Evolutionary conservation across 768 basidiomycete genomes (phyloP), one percentile per base, ranked within the genome.

Genomic region (Exidia glandulosa): DNA sequence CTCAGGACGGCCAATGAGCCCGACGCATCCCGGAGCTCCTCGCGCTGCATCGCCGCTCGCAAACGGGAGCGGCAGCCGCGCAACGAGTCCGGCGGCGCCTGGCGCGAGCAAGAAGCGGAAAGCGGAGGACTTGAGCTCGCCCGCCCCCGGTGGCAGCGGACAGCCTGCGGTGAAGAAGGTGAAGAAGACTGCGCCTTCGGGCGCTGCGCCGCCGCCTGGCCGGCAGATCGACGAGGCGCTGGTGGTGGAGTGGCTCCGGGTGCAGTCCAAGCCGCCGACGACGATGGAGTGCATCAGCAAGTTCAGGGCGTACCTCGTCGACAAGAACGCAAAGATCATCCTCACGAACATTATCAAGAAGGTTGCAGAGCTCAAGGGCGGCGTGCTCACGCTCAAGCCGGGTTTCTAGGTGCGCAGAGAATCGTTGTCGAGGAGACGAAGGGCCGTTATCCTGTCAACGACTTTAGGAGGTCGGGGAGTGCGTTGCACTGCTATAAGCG

Each of bases 281-380:
- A 91, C 89, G 33, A 77, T 84, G 61, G 87, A 90, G 65, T 90
- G 88, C 66, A 90, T 91, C 62, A 81, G 83, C 57, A 79, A 88
- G 68, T 92, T 91, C 68, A 84, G 84, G 62, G 83, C 83, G 16
- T 90, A 88, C 65, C 69, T 91, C 57, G 84, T 81, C 32, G 84
- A 84, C 66, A 78, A 78, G 55, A 79, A 77, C 64, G 86, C 84
- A 76, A 90, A 90, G 78, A 68, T 71, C 55, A 82, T 79, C 70
- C 90, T 92, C 67, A 87, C 88, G n/a, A 79, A 77, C 10, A 77
- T 92, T 71, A 85, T 92, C 52, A 85, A 87, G 74, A 84, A 90
- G 71, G 83, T 90, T 50, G 90, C 89, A 23, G 77, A 81, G 69
- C 69, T 90, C 71, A 86, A 83, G 74, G 79, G 78, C 48, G 85